Conservation (phyloP, 164 flowering plant species). For the Tinospora cordifolia region DNA sequence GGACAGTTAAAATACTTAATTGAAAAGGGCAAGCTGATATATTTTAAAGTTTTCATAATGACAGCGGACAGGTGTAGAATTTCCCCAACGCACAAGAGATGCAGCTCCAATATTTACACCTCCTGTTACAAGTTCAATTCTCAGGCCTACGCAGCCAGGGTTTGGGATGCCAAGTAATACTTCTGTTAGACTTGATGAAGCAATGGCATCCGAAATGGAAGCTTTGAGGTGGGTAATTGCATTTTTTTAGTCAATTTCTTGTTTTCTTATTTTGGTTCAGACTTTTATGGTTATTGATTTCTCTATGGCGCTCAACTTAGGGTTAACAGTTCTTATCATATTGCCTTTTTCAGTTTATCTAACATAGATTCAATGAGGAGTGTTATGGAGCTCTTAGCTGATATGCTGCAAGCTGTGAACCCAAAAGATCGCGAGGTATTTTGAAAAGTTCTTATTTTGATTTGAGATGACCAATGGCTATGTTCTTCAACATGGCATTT, state of each 20-base stretch:
- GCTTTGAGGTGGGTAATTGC: constrained; percentile 47
- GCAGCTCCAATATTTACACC: constrained; percentile 80
- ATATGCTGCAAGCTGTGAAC: constrained; percentile 87
- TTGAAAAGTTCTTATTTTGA: neutral
- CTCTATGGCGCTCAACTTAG: neutral
- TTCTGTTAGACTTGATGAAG: constrained; percentile 80
- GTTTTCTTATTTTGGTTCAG: neutral
- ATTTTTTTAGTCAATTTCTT: neutral
- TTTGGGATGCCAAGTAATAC: constrained; percentile 81
- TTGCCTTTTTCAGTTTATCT: constrained; percentile 36
- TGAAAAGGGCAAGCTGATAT: constrained; percentile 1
- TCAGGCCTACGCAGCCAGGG: constrained; percentile 44
- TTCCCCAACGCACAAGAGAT: constrained; percentile 62
- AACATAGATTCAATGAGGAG: constrained; percentile 63
- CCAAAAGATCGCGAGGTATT: constrained; percentile 59
- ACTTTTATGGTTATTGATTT: neutral
- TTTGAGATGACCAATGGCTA: neutral
- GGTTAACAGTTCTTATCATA: neutral
- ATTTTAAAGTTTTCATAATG: constrained; percentile 10
- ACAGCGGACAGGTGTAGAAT: constrained; percentile 78
- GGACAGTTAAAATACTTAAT: neutral
- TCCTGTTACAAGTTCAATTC: constrained; percentile 46
- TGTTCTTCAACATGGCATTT: neutral
- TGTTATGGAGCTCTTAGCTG: constrained; percentile 64
- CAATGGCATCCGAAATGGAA: constrained; percentile 81